A percentile compares a stretch with the other conserved stretches of the same genome.
phyloP scores from a whole-genome alignment of 495 filamentous ascomycete genomes.

The Penicillium dipodomyicola region DNA sequence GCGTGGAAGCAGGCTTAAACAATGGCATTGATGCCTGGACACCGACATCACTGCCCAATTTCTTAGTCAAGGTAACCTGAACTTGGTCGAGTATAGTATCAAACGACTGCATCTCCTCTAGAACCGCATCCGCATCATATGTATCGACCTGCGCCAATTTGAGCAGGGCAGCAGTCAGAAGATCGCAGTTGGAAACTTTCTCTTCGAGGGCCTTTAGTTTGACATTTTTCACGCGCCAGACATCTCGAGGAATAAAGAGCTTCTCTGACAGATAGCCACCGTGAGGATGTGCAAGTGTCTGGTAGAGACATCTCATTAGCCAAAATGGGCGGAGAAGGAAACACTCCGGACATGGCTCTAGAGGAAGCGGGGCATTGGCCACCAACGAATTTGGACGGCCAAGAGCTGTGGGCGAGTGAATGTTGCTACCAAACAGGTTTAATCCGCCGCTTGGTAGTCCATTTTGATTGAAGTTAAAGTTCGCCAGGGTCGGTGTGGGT shows the following conservation, averaged over 20 bases:
- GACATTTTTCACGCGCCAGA: conserved; percentile 91
- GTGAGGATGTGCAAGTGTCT: conserved; percentile 85
- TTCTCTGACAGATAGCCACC: conserved; percentile 90
- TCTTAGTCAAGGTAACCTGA: conserved; percentile 71
- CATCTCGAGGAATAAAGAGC: conserved; percentile 86
- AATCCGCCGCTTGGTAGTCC: conserved; percentile 63
- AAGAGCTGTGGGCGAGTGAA: conserved; percentile 69
- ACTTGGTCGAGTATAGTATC: conserved; percentile 85
- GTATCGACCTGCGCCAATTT: conserved; percentile 82
- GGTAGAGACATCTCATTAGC: conserved; percentile 90
- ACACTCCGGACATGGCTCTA: conserved; percentile 91
- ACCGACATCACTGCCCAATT: conserved; percentile 87
- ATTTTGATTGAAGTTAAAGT: conserved; percentile 54
- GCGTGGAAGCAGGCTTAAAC: conserved; percentile 60
- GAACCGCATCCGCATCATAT: conserved; percentile 82
- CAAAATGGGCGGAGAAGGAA: conserved; percentile 88
- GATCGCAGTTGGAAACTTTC: conserved; percentile 90
- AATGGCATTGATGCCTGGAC: conserved; percentile 64
- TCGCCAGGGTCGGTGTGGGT: conserved; percentile 64
- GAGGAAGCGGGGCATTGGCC: conserved; percentile 62
- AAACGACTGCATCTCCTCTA: conserved; percentile 94
- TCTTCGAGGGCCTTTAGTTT: conserved; percentile 89
- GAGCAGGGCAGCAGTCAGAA: conserved; percentile 83
- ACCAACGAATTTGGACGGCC: conserved; percentile 61
- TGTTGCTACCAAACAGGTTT: conserved; percentile 80